Evolutionary conservation across 1,284 basidiomycete genomes (phyloP), one percentile per base, ranked within the genome.

Genomic region (Tilletia walkeri): DNA sequence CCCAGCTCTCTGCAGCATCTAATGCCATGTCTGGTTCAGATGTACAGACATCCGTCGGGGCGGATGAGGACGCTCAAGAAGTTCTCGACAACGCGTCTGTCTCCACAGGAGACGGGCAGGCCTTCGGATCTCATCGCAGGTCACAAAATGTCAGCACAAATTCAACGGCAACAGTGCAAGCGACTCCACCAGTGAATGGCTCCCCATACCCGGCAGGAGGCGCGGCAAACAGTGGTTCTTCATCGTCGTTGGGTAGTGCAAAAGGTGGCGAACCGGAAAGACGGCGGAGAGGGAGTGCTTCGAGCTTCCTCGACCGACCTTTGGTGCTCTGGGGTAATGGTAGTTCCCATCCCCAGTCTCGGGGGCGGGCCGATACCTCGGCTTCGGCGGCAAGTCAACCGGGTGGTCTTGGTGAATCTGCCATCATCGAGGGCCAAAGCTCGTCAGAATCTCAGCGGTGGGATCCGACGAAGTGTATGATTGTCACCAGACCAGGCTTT

Each of bases 1-100:
- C 59, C 10, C 59, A 63, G n/a, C 30, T 39, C 10, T 63, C 59
- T 10, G 18, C 59, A 18, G n/a, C 38, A 10, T 63, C 59, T 9
- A 38, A 39, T 38, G 36, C 30, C 34, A n/a, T 63, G 59, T 53
- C 50, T 2, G 50, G 18, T 18, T 53, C 50, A 9, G 50, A 53
- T 18, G 50, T 18, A 18, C 50, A 30, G 24, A 24, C n/a, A 18
- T 7, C 56, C 14, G 24, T 9, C 16, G 59, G 14, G 2, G 7
- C 59, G 16, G 59, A 63, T 12, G 59, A 63, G 10, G 59, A 63
- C n/a, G 34, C 59, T n/a, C 59, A 63, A 39, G 59, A 63, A n/a
- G 59, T 63, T 3, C 34, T 63, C 16, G 59, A 63, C 36, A 63
- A 41, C 36, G 59, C 34, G 3, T 63, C 59, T 34, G 59, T 63